Base-by-base conservation (phyloP, 306 rosid species). In the Cucurbita ficifolia region DNA sequence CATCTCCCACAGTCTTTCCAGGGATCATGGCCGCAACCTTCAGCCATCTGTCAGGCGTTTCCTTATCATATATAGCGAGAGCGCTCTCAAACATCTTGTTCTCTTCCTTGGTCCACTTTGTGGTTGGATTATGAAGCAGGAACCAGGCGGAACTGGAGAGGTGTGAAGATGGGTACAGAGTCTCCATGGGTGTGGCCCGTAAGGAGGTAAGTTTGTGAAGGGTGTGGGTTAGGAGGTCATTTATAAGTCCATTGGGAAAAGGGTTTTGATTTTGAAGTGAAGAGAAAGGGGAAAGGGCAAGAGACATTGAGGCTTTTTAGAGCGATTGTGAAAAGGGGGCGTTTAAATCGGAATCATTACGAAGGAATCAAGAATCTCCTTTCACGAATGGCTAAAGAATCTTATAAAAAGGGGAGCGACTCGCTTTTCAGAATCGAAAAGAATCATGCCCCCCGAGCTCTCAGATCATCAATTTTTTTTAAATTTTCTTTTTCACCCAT, bases 51-150 rank as follows among this genome's bases (percentile, higher is more conserved):
- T 93, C 92, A 1, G 97, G 97, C 0, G 90, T 87, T 69, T 88
- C 89, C 83, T 90, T 83, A 21, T 90, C 97, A 21, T 39, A 87
- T 36, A 88, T 80, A 22, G 98, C 98, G 19, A 93, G 94, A 33
- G 98, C 98, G 21, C 91, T 90, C 78, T 93, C 98, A 70, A 93
- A 93, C 75, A 9, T 61, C 86, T 93, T 93, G 80, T 93, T 93
- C 87, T 93, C 97, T 74, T 93, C 97, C 79, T 40, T 88, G 21
- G 86, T 90, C 98, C 98, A 93, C 70, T 90, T 90, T 45, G 86
- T 77, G 82, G 60, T 76, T 24, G 76, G 70, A 75, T 79, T 85
- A 76, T 80, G 86, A 70, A 82, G 83, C 33, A 80, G 48, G 69
- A 82, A 71, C 94, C 89, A 81, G 55, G 75, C 73, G 42, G 91